Evolutionary conservation across 345 rosid species (phyloP).

Genomic region (Hibiscus tridactylites): DNA sequence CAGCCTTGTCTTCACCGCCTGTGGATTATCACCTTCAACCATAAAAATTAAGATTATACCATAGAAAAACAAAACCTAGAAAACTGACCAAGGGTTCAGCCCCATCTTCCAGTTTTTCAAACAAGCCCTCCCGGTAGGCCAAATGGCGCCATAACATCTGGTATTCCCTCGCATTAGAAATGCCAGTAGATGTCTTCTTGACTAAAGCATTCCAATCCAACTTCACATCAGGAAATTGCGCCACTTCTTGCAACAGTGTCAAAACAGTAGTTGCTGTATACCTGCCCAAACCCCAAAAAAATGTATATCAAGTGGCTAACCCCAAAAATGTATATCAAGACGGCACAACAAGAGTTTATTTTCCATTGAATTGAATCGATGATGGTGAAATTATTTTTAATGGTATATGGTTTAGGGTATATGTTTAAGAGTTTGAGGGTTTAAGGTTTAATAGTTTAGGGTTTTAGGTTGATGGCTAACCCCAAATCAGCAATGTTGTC

Average conservation of each 20-base stretch:
- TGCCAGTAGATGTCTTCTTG: conserved; percentile 58
- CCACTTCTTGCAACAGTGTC: conserved; percentile 56
- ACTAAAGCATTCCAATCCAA: conserved; percentile 62
- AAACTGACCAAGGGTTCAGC: conserved; percentile 50
- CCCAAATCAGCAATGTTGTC: no score
- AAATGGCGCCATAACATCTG: conserved; percentile 94
- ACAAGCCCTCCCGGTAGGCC: conserved; percentile 53
- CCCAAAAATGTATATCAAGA: neutral
- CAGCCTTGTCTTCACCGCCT: no score
- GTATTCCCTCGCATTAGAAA: conserved; percentile 62
- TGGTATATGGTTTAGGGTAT: no score
- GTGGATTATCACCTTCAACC: no score
- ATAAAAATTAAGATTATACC: no score
- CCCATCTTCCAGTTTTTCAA: conserved; percentile 39
- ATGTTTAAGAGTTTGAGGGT: no score
- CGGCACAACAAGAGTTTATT: no score
- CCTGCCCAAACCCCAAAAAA: conserved; percentile 22
- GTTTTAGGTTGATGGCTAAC: no score
- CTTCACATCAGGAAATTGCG: conserved; percentile 33
- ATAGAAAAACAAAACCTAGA: neutral
- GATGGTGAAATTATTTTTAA: no score
- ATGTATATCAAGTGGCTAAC: no score
- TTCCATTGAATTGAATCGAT: no score
- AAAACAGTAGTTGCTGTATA: conserved; percentile 49
- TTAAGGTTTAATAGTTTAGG: no score